These are phyloP conservation scores for Coemansia sp. DNA, from an alignment of 371 early-diverging fungal genomes.

Conservation along the genomic window DNA sequence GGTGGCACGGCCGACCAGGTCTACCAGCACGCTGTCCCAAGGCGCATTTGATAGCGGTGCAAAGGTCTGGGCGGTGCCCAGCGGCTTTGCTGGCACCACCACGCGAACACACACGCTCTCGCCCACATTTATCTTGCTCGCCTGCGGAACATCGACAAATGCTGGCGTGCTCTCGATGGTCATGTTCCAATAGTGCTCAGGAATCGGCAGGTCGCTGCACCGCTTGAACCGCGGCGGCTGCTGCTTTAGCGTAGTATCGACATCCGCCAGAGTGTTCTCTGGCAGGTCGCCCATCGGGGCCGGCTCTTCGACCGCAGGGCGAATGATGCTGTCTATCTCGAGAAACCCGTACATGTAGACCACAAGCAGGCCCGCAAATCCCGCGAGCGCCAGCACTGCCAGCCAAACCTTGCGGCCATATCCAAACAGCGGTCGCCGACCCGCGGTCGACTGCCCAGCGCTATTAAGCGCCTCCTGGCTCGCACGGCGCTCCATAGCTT, in stretches of 20 bases:
- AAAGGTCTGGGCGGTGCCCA: background rate
- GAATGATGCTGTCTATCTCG: background rate
- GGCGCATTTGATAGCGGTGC: slow-evolving; percentile 24
- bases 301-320: background rate
- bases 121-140: slow-evolving; percentile 1
- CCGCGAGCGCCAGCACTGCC: background rate
- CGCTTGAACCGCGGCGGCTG: slow-evolving; percentile 3
- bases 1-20: slow-evolving; percentile 17
- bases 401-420: background rate
- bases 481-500: too few species aligned
- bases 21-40: slow-evolving; percentile 45
- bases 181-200: slow-evolving; percentile 8
- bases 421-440: background rate
- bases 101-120: slow-evolving; percentile 36
- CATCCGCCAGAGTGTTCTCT: background rate
- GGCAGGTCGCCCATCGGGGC: background rate
- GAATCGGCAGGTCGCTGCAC: slow-evolving; percentile 15
- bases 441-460: too few species aligned
- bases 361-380: background rate
- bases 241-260: background rate
- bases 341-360: background rate
- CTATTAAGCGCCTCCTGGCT: too few species aligned
- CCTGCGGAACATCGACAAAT: slow-evolving; percentile 15
- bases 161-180: background rate
- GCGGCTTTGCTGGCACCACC: slow-evolving; percentile 24